phyloP scores from a whole-genome alignment of 2,329 filamentous ascomycete species.

The Grosmannia penicillata region DNA sequence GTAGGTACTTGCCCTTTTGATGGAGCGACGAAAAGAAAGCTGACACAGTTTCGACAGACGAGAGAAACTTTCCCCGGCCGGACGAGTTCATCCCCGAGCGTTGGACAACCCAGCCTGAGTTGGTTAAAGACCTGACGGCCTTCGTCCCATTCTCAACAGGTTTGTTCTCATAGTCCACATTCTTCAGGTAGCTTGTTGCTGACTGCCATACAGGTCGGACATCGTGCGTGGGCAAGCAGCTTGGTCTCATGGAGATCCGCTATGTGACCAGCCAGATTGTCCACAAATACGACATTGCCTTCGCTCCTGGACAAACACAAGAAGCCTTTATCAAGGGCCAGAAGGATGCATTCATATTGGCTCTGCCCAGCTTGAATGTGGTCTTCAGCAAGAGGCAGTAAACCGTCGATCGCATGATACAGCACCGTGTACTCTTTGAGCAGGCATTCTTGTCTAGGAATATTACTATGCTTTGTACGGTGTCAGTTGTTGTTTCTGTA shows the following conservation, averaged over 20 bases:
- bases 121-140: slow-evolving; percentile 12
- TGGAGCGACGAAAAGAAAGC: not conserved
- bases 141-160: slow-evolving; percentile 16
- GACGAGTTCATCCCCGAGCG: slow-evolving; percentile 19
- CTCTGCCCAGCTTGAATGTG: too few relatives aligned
- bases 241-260: slow-evolving; percentile 20
- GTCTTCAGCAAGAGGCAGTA: too few relatives aligned
- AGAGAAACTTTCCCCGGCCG: slow-evolving; percentile 9
- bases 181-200: too few relatives aligned
- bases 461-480: too few relatives aligned
- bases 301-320: slow-evolving; percentile 9
- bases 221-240: slow-evolving; percentile 21
- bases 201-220: slow-evolving; percentile 14
- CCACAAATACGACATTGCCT: slow-evolving; percentile 8
- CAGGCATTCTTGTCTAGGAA: too few relatives aligned
- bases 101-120: slow-evolving; percentile 17
- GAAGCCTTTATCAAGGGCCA: slow-evolving; percentile 3
- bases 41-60: not conserved
- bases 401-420: too few relatives aligned
- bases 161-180: slow-evolving; percentile 7
- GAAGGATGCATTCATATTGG: slow-evolving; percentile 3
- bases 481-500: too few relatives aligned
- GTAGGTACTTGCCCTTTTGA: not conserved
- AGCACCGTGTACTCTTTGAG: too few relatives aligned
- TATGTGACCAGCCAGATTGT: slow-evolving; percentile 9